These are phyloP conservation scores for Cetraspora pellucida DNA, from an alignment of 192 early-diverging fungal species.

Conservation along the genomic window DNA sequence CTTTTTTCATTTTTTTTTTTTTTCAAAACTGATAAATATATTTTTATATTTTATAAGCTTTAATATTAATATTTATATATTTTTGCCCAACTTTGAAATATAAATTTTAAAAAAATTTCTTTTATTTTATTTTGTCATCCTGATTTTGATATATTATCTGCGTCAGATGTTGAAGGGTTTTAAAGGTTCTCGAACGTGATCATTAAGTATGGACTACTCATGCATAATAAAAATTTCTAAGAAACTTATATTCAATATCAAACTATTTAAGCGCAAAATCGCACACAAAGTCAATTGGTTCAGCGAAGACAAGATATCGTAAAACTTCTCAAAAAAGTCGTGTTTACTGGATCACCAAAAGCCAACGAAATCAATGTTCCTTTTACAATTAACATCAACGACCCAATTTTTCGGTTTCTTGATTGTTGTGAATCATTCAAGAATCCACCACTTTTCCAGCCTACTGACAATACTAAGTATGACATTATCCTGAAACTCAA, in stretches of 20 bases:
- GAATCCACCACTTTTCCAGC: neutral
- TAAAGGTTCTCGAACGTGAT: too few relatives aligned
- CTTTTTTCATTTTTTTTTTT: too few relatives aligned
- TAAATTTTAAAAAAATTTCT: too few relatives aligned
- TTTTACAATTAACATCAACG: neutral
- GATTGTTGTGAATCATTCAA: neutral
- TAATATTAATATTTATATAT: too few relatives aligned
- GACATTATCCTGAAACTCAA: neutral
- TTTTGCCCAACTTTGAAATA: too few relatives aligned
- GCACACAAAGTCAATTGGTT: neutral
- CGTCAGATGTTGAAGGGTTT: too few relatives aligned
- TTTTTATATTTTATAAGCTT: too few relatives aligned
- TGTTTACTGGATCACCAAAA: neutral
- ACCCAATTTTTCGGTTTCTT: neutral
- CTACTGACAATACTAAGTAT: neutral
- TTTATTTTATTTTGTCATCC: too few relatives aligned
- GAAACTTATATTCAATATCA: too few relatives aligned
- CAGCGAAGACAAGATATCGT: neutral
- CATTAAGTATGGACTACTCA: too few relatives aligned
- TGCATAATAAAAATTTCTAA: neutral
- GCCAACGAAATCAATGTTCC: neutral
- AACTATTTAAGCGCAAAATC: neutral
- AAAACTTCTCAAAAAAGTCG: slow-evolving; percentile 10
- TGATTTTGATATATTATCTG: too few relatives aligned
- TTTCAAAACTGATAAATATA: too few relatives aligned